Percentiles rank a stretch among this genome's conserved stretches.
Conservation (phyloP, 257 asterid species). For the Nicotiana obtusifolia region DNA sequence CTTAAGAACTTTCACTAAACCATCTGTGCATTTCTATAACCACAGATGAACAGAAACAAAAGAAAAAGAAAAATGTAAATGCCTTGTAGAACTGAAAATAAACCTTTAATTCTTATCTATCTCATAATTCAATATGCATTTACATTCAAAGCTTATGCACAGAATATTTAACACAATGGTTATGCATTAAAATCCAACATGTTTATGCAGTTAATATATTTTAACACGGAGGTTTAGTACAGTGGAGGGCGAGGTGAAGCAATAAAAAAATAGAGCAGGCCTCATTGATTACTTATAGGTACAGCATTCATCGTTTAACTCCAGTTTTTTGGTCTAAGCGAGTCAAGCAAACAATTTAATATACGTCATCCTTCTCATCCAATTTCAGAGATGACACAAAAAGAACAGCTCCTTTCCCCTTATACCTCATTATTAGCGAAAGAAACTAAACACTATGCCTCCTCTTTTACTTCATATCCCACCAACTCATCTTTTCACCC, state of each 20-base stretch:
- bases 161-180: background rate
- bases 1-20: slow-evolving; percentile 76
- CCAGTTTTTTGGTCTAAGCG: background rate
- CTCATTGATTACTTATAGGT: background rate
- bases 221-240: background rate
- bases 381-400: background rate
- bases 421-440: background rate
- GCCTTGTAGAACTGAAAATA: background rate
- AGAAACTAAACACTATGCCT: background rate
- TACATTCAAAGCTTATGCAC: background rate
- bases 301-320: background rate
- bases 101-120: background rate
- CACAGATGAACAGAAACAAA: slow-evolving; percentile 13
- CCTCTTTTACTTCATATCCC: background rate
- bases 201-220: background rate
- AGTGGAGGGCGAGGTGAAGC: background rate
- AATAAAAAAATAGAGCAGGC: background rate
- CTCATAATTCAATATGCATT: background rate
- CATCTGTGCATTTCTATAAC: slow-evolving; percentile 80
- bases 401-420: background rate
- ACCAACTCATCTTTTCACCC: slow-evolving; percentile 1
- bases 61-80: background rate
- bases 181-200: background rate
- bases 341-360: background rate
- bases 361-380: background rate